Evolutionary conservation across 1,284 basidiomycete genomes (phyloP).

Genomic region (Trichosporon sp.): DNA sequence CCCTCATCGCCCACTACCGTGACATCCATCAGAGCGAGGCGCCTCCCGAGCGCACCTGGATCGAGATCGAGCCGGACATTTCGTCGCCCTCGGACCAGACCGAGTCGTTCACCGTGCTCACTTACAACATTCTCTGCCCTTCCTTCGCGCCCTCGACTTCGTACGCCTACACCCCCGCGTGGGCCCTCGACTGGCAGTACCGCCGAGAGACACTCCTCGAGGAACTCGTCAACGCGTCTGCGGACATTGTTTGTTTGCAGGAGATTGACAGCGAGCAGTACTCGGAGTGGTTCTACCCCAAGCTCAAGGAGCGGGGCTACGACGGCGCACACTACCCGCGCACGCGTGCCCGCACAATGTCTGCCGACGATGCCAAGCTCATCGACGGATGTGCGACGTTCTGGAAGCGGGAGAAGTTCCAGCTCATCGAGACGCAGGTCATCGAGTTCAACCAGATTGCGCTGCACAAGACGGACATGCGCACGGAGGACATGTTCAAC

Average conservation of each 20-base stretch:
- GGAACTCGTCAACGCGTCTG: constrained; percentile 75
- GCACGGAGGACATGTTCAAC: constrained; percentile 99
- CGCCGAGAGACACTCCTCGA: constrained; percentile 84
- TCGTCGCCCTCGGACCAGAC: constrained; percentile 56
- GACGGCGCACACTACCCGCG: constrained; percentile 93
- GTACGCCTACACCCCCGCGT: constrained; percentile 95
- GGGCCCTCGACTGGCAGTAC: constrained; percentile 94
- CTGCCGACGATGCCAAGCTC: constrained; percentile 72
- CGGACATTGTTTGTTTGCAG: constrained; percentile 85
- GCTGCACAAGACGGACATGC: constrained; percentile 90
- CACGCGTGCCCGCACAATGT: constrained; percentile 90
- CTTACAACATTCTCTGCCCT: constrained; percentile 95
- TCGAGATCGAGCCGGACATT: constrained; percentile 66
- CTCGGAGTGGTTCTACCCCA: constrained; percentile 84
- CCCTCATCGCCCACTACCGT: constrained; percentile 80
- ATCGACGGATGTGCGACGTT: constrained; percentile 98
- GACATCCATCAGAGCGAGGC: constrained; percentile 57
- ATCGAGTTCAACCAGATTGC: constrained; percentile 93
- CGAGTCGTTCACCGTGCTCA: constrained; percentile 74
- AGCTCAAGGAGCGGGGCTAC: constrained; percentile 73
- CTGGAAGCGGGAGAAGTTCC: constrained; percentile 86
- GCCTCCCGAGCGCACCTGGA: constrained; percentile 82
- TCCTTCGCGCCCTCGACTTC: constrained; percentile 81
- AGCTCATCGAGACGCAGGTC: constrained; percentile 87
- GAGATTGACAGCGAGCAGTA: constrained; percentile 93